phyloP scores from a whole-genome alignment of 2,329 filamentous ascomycete species.

The Colletotrichum brevisporum region DNA sequence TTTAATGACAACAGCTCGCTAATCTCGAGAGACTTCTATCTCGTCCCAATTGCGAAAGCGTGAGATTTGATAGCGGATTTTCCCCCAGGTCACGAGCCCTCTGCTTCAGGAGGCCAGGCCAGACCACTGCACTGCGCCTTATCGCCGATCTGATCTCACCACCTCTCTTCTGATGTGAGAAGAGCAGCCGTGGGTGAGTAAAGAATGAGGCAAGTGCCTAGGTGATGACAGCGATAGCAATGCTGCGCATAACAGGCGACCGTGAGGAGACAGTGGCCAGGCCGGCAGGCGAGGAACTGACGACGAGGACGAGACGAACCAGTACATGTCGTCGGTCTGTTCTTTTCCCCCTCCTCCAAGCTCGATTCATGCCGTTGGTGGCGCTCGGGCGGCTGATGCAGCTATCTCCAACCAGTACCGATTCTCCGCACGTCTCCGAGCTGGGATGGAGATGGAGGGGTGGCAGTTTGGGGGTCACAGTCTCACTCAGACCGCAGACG shows the following conservation, averaged over 20 bases:
- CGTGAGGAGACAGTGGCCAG: neutral
- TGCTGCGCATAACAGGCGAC: neutral
- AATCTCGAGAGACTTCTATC: slow-evolving; percentile 26
- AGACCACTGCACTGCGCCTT: neutral
- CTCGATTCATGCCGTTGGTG: slow-evolving; percentile 29
- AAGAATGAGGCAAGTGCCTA: neutral
- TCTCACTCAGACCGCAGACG: neutral
- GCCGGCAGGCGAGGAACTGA: neutral
- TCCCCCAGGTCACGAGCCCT: too few species aligned
- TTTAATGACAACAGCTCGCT: slow-evolving; percentile 15
- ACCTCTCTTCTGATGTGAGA: neutral
- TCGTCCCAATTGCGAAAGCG: slow-evolving; percentile 12
- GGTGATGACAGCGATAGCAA: neutral
- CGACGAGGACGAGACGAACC: neutral
- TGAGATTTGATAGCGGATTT: neutral
- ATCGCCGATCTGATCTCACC: slow-evolving; percentile 25
- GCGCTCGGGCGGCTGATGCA: slow-evolving; percentile 34
- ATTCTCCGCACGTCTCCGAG: slow-evolving; percentile 24
- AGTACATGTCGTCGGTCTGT: neutral
- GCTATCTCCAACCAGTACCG: slow-evolving; percentile 35
- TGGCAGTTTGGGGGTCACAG: slow-evolving; percentile 22
- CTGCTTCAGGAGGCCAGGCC: too few species aligned
- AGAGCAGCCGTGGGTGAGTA: neutral
- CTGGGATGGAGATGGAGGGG: too few species aligned
- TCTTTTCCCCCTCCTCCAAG: slow-evolving; percentile 7